A percentile compares a stretch with the other conserved stretches of the same genome.
phyloP scores from a whole-genome alignment of 208 protist species.

The Crithidia fasciculata region DNA sequence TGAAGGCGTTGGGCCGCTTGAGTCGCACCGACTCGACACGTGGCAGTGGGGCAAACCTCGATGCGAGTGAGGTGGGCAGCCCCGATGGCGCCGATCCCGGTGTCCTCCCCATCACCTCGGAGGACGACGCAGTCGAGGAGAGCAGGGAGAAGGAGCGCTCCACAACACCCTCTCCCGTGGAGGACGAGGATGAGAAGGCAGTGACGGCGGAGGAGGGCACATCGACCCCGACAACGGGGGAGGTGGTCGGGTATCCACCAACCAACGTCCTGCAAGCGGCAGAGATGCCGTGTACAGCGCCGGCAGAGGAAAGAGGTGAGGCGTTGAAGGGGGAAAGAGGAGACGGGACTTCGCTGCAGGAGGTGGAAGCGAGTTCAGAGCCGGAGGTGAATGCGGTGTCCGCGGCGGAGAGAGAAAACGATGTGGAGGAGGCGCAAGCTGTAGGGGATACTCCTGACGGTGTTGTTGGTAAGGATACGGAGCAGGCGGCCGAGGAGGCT shows the following conservation, averaged over 20 bases:
- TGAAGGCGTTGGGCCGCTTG: neutral
- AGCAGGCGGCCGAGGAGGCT: too few relatives aligned
- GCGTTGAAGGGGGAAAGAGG: too few relatives aligned
- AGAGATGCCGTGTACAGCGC: too few relatives aligned
- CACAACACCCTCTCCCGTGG: neutral
- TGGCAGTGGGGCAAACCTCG: constrained; percentile 2
- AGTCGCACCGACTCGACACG: constrained; percentile 2
- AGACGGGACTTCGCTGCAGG: too few relatives aligned
- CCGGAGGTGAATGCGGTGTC: neutral
- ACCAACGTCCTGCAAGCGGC: too few relatives aligned
- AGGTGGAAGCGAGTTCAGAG: too few relatives aligned
- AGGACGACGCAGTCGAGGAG: neutral
- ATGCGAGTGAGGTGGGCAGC: neutral
- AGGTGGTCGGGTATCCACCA: too few relatives aligned
- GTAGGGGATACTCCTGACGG: too few relatives aligned
- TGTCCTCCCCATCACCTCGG: neutral
- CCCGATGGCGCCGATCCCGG: neutral
- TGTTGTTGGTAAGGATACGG: too few relatives aligned
- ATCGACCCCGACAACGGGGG: too few relatives aligned
- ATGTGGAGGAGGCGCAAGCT: neutral
- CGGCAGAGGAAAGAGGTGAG: too few relatives aligned
- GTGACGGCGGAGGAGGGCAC: too few relatives aligned
- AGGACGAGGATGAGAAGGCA: neutral
- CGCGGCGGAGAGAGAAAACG: neutral
- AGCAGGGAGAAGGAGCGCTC: neutral